Percentiles rank a stretch among this genome's conserved stretches.
phyloP scores from a whole-genome alignment of 176 grass and related monocot genomes.

The Ampelocalamus luodianensis region DNA sequence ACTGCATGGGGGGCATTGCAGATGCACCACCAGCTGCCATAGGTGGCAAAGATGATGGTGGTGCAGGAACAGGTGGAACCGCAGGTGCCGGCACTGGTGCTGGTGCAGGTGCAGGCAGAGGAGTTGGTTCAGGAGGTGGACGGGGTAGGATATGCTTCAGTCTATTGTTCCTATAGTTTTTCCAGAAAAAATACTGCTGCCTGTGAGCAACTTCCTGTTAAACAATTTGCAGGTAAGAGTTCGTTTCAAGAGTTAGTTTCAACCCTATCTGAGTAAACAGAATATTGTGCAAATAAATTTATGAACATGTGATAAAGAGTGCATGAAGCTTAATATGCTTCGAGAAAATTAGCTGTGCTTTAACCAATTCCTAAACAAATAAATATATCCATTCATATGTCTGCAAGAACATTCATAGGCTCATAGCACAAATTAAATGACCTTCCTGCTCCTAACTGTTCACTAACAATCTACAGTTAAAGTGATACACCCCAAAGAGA shows the following conservation, averaged over 20 bases:
- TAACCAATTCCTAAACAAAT: conserved; percentile 25
- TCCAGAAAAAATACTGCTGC: conserved; percentile 97
- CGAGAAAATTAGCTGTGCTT: not conserved
- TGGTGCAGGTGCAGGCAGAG: conserved; percentile 46
- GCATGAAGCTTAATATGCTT: not conserved
- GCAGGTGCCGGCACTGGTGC: conserved; percentile 32
- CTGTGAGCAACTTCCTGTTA: conserved; percentile 93
- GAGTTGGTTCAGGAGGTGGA: conserved; percentile 76
- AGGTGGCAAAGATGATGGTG: conserved; percentile 52
- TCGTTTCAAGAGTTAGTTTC: conserved; percentile 23
- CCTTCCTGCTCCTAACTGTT: not conserved
- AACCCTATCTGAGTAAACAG: conserved; percentile 2
- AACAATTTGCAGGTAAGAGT: conserved; percentile 45
- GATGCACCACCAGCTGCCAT: conserved; percentile 60
- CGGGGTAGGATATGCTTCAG: conserved; percentile 95
- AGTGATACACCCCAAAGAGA: conserved; percentile 12
- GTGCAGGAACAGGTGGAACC: conserved; percentile 41
- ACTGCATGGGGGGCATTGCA: conserved; percentile 79
- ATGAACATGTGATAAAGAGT: conserved; percentile 12
- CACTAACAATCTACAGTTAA: conserved; percentile 4
- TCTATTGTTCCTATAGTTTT: conserved; percentile 98
- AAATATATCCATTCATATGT: not conserved
- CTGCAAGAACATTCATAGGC: not conserved
- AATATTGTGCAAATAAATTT: not conserved
- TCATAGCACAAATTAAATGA: not conserved